Conservation (phyloP, 768 basidiomycete genomes). For the Mycena metata region DNA sequence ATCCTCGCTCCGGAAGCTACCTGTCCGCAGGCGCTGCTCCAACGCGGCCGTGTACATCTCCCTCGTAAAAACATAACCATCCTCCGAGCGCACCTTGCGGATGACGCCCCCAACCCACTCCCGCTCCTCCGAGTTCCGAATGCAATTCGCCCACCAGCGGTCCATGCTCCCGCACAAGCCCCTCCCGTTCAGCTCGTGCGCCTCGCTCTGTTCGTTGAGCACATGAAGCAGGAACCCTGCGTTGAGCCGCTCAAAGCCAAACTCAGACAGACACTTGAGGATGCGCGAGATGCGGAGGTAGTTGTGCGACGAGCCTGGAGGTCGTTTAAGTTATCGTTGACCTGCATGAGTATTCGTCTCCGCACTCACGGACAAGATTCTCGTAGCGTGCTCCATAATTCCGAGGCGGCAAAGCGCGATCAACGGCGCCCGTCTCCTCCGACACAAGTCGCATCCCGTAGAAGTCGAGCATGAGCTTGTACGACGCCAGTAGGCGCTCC, state of each 20-base stretch:
- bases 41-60: constrained; percentile 68
- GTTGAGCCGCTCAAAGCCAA: constrained; percentile 74
- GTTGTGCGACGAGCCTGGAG: constrained; percentile 76
- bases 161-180: constrained; percentile 76
- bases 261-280: constrained; percentile 79
- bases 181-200: constrained; percentile 61
- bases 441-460: constrained; percentile 80
- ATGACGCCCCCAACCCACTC: constrained; percentile 67
- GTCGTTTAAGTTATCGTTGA: background rate
- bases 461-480: constrained; percentile 83
- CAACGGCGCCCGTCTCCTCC: constrained; percentile 69
- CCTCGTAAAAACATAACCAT: constrained; percentile 66
- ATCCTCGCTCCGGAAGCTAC: constrained; percentile 46
- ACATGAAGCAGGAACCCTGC: constrained; percentile 78
- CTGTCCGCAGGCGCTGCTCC: constrained; percentile 53
- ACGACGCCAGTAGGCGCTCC: constrained; percentile 68
- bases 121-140: constrained; percentile 72
- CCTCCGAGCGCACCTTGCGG: constrained; percentile 59
- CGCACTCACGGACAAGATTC: constrained; percentile 73
- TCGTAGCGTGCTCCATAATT: constrained; percentile 67
- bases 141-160: constrained; percentile 82
- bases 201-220: constrained; percentile 77
- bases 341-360: constrained; percentile 16
- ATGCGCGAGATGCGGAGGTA: constrained; percentile 84
- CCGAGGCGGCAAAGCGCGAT: constrained; percentile 61